Base-by-base conservation (phyloP, 2,329 filamentous ascomycete genomes). In the Myriosclerotinia duriaeana region DNA sequence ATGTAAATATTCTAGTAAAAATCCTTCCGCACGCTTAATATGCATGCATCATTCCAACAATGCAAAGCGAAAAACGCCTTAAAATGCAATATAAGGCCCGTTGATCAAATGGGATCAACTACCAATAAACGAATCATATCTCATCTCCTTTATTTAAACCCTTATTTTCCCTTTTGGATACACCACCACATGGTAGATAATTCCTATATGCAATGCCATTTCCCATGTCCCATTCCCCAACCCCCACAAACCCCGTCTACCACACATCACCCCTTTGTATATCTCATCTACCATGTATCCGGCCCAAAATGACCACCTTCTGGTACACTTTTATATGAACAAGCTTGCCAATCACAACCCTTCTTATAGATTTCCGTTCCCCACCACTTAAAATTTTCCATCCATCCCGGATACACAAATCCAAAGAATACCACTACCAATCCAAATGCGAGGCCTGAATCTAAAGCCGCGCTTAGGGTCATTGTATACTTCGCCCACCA, bases 401-500 rank as follows among this genome's bases (percentile, higher is more conserved):
- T 89, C 81, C 83, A 86, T 0, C 90, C 90, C 0, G 92, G 89
- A 75, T 93, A 94, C n/a, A 95, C 84, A 71, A 96, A 90, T 1
- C 87, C 90, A 73, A 96, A 94, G 76, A 96, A 96, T 36, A 95
- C 88, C 5, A 94, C 85, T 12, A 96, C 87, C 46, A 95, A 88
- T 38, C 90, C 90, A 73, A 93, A 91, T 0, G 92, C 92, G 26
- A 96, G 80, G 0, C 92, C 91, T 0, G 89, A 93, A 76, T 96
- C 92, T 65, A 96, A 82, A 1, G 91, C 92, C 0, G 92, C 92
- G 67, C 89, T 92, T 63, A 96, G 81, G 5, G 91, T 93, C 91
- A 96, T 95, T 52, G 91, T 94, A 77, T 96, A 96, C 78, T 96
- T 95, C 58, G 87, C 87, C 92, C 92, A 96, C 92, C 92, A 96